Conservation (phyloP, 805 yeast species). For the Saturnispora mendoncae region DNA sequence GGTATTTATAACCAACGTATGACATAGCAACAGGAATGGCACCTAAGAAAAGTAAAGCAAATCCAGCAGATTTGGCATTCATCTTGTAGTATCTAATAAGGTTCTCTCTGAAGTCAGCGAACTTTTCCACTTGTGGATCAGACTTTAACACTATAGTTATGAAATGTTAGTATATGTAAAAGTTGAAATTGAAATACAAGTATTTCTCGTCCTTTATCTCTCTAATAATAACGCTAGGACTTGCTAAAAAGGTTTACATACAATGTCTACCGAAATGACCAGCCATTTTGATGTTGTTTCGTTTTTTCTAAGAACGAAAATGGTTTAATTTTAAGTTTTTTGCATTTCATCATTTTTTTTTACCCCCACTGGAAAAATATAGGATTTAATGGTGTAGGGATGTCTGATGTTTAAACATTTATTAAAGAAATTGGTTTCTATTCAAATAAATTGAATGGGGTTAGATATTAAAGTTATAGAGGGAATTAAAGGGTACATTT, state of each 20-base stretch:
- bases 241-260: constrained; percentile 14
- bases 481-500: too few species aligned
- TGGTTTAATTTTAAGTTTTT: neutral
- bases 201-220: too few species aligned
- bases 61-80: constrained; percentile 24
- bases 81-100: constrained; percentile 25
- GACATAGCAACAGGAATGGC: constrained; percentile 27
- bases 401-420: neutral
- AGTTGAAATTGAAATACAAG: neutral
- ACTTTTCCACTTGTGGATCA: constrained; percentile 28
- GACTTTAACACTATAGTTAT: constrained; percentile 22
- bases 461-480: too few species aligned
- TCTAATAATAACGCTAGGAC: neutral
- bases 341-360: neutral
- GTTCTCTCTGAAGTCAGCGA: constrained; percentile 26
- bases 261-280: constrained; percentile 29
- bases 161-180: constrained; percentile 3
- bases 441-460: too few species aligned
- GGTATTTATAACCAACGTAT: constrained; percentile 27
- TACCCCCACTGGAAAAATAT: constrained; percentile 1
- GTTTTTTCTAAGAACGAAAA: neutral
- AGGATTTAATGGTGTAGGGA: constrained; percentile 2
- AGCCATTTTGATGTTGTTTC: constrained; percentile 19
- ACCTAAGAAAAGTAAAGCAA: constrained; percentile 25
- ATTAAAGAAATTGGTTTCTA: too few species aligned